A percentile compares a stretch with the other conserved stretches of the same genome.
These are phyloP conservation scores for Colletotrichum scovillei DNA, from an alignment of 2,329 filamentous ascomycete genomes.

Conservation along the genomic window DNA sequence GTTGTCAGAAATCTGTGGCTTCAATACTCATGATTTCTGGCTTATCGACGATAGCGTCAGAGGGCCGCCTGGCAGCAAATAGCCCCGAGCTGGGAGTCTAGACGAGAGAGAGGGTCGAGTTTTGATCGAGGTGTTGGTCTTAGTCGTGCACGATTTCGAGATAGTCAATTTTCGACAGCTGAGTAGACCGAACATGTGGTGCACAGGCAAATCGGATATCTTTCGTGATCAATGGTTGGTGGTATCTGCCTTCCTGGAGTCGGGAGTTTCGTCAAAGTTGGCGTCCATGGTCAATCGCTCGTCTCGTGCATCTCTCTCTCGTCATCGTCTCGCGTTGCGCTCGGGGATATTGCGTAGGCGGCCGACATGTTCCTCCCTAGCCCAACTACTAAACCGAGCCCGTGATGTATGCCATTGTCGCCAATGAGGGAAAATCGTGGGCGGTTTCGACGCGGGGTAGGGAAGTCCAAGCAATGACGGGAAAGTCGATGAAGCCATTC, in stretches of 20 bases:
- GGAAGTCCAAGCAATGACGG: conserved; percentile 13
- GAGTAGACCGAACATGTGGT: too few relatives aligned
- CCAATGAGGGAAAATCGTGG: conserved; percentile 6
- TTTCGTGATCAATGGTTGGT: background rate
- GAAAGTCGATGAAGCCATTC: conserved; percentile 24
- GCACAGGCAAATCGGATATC: too few relatives aligned
- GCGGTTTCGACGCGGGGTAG: conserved; percentile 11
- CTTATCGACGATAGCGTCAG: conserved; percentile 2
- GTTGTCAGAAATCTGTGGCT: conserved; percentile 32
- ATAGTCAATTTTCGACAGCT: too few relatives aligned
- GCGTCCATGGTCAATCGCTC: background rate
- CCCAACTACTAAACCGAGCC: background rate
- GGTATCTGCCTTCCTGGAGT: too few relatives aligned
- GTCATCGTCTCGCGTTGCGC: conserved; percentile 9
- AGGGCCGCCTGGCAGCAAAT: background rate
- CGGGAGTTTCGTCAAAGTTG: background rate
- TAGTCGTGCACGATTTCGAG: too few relatives aligned
- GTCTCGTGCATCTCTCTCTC: conserved; percentile 12
- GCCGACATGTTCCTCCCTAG: background rate
- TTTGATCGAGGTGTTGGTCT: too few relatives aligned
- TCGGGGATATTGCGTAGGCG: background rate
- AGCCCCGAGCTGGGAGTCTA: background rate
- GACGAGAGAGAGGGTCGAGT: conserved; percentile 6
- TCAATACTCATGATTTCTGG: background rate
- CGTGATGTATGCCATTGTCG: conserved; percentile 13